Percentiles rank a stretch among this genome's conserved stretches.
phyloP scores from a whole-genome alignment of 1,284 basidiomycete genomes.

The Sutorius eximius region DNA sequence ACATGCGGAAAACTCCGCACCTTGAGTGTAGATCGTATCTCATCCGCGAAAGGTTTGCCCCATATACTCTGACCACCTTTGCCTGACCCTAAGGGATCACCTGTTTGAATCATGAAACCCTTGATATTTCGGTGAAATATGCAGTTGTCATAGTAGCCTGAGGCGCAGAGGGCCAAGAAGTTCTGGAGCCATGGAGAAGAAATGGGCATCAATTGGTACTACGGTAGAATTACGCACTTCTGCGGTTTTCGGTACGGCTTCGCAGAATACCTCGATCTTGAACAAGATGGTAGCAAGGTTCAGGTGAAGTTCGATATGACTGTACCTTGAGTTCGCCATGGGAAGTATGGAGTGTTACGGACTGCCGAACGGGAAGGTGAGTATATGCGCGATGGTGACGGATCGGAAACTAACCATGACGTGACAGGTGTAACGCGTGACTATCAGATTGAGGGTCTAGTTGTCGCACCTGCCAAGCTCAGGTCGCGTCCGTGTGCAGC shows the following conservation, averaged over 20 bases:
- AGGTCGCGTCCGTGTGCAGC: neutral
- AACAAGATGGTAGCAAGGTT: neutral
- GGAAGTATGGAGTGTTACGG: constrained; percentile 92
- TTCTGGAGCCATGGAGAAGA: constrained; percentile 55
- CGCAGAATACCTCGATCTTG: constrained; percentile 96
- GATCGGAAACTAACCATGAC: constrained; percentile 32
- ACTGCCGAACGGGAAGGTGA: constrained; percentile 49
- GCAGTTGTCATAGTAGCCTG: constrained; percentile 83
- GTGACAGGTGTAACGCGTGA: constrained; percentile 34
- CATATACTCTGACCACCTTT: constrained; percentile 86
- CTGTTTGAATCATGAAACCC: constrained; percentile 95
- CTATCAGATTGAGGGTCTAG: neutral
- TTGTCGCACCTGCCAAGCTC: neutral
- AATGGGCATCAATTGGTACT: neutral
- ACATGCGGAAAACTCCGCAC: constrained; percentile 41
- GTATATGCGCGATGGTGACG: constrained; percentile 20
- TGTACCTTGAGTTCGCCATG: constrained; percentile 92
- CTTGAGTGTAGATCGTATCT: constrained; percentile 89
- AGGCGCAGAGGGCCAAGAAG: constrained; percentile 91
- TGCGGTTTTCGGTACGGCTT: constrained; percentile 90
- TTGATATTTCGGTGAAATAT: constrained; percentile 94
- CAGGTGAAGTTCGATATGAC: constrained; percentile 9
- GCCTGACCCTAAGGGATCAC: constrained; percentile 79
- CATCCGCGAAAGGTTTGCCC: constrained; percentile 87
- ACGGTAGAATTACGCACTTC: constrained; percentile 57